These are phyloP conservation scores for Trichosporon faecale DNA, from an alignment of 1,284 basidiomycete species.

Conservation along the genomic window DNA sequence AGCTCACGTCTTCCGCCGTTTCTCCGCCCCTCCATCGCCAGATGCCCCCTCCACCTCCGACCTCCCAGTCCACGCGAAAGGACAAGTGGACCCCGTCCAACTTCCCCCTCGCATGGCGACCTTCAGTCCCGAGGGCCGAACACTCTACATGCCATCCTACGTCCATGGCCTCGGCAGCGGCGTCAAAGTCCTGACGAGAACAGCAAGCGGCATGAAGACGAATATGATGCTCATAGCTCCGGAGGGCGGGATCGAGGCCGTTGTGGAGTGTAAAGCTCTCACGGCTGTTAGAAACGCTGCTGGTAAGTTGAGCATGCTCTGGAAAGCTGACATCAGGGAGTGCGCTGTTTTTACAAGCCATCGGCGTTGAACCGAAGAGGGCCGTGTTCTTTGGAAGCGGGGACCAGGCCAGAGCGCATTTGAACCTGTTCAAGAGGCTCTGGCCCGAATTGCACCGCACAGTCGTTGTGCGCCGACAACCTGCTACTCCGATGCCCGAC, in stretches of 20 bases:
- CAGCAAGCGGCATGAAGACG: slow-evolving; percentile 9
- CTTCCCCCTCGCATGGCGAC: not conserved
- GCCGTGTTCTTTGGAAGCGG: slow-evolving; percentile 73
- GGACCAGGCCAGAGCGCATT: slow-evolving; percentile 60
- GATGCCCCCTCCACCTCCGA: not conserved
- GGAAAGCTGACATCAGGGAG: not conserved
- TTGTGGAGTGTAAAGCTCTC: slow-evolving; percentile 47
- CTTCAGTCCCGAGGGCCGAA: not conserved
- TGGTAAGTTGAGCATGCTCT: not conserved
- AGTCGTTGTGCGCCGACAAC: not conserved
- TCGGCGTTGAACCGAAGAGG: slow-evolving; percentile 16
- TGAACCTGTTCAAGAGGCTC: slow-evolving; percentile 61
- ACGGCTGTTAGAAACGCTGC: not conserved
- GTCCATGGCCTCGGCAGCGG: slow-evolving; percentile 64
- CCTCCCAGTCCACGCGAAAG: not conserved
- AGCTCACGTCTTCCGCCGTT: not conserved
- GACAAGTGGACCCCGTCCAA: not conserved
- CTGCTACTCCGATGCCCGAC: not conserved
- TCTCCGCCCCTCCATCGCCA: not conserved
- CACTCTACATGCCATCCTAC: slow-evolving; percentile 48
- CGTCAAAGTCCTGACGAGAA: slow-evolving; percentile 58
- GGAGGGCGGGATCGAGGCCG: slow-evolving; percentile 28
- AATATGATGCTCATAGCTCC: slow-evolving; percentile 34
- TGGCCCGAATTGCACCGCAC: slow-evolving; percentile 54
- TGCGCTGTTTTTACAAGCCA: not conserved